phyloP scores from a whole-genome alignment of 225 moss, liverwort and hornwort species.

The Pseudoscleropodium purum region DNA sequence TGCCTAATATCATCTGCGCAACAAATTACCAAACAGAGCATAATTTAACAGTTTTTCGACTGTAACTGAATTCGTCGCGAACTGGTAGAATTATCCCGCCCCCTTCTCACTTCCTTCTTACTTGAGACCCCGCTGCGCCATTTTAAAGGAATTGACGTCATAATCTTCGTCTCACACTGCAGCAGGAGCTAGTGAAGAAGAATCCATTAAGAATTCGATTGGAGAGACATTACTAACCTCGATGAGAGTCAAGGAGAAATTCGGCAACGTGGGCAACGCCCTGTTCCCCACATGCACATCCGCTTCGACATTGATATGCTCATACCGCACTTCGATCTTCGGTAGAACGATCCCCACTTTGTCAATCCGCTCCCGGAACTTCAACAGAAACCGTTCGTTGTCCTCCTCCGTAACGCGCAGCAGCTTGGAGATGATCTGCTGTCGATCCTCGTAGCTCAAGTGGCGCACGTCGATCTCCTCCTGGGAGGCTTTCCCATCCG shows the following conservation, averaged over 20 bases:
- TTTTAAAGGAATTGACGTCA: too few relatives aligned
- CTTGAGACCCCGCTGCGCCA: not conserved
- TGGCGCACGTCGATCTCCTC: constrained; percentile 75
- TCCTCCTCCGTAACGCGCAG: constrained; percentile 85
- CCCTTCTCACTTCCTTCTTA: not conserved
- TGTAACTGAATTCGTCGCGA: too few relatives aligned
- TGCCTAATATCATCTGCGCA: constrained; percentile 15
- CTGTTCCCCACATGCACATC: constrained; percentile 65
- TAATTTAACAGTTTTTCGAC: not conserved
- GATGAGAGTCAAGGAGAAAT: constrained; percentile 36
- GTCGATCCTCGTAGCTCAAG: constrained; percentile 69
- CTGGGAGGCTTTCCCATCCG: constrained; percentile 48
- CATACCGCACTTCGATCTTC: constrained; percentile 73
- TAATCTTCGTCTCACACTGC: not conserved
- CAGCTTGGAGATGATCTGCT: constrained; percentile 74
- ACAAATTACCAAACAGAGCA: not conserved
- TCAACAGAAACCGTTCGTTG: constrained; percentile 79
- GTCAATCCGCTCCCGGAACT: constrained; percentile 80
- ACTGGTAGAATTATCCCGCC: not conserved
- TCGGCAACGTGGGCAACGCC: constrained; percentile 68
- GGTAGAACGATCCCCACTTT: constrained; percentile 70
- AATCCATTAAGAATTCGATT: not conserved
- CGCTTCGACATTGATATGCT: constrained; percentile 54
- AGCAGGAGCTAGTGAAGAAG: not conserved
- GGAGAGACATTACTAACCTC: constrained; percentile 37